Base-by-base conservation (phyloP, 345 rosid species). In the Raphanus sativus region DNA sequence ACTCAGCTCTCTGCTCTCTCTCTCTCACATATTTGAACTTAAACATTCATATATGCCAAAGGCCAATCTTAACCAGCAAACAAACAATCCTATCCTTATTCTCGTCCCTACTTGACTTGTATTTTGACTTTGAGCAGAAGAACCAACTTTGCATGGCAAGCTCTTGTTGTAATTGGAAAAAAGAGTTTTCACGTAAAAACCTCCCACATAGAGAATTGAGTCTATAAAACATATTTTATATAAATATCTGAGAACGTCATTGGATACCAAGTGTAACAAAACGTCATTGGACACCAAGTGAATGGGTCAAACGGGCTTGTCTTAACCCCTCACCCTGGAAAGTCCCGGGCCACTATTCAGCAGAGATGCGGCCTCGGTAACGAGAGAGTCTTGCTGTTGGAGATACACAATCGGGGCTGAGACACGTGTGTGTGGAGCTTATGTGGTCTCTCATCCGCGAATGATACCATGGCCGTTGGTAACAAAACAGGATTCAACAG, bases 361-460 rank as follows among this genome's bases (percentile, higher is more conserved):
- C 69, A 78, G 77, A 78, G 81, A 72, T 78, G 74, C 77, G 59
- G 65, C 73, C 74, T 67, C 70, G 69, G 65, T 0, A 48, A 72
- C 77, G 69, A 78, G 81, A 48, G 56, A 72, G 5, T 72, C 48
- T 0, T 50, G 8, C 63, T 64, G 62, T 61, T 33, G 45, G 59
- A 61, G 77, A 67, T 65, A 24, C 3, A 0, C 45, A 32, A 11
- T 17, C 2, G 10, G 9, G 64, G 64, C 69, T 66, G 77, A 73
- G 81, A 78, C 69, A 59, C 63, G 74, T 67, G 63, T 78, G 73
- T 34, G 40, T 5, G 77, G 73, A 78, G 77, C 69, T 17, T 77
- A 1, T 8, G 45, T 38, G 66, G 71, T 65, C 74, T 78, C 81
- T 78, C 62, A 12, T 0, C 68, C 62, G 54, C 62, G 54, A 7